Conservation (phyloP, 257 asterid genomes). For the Plantago major region DNA sequence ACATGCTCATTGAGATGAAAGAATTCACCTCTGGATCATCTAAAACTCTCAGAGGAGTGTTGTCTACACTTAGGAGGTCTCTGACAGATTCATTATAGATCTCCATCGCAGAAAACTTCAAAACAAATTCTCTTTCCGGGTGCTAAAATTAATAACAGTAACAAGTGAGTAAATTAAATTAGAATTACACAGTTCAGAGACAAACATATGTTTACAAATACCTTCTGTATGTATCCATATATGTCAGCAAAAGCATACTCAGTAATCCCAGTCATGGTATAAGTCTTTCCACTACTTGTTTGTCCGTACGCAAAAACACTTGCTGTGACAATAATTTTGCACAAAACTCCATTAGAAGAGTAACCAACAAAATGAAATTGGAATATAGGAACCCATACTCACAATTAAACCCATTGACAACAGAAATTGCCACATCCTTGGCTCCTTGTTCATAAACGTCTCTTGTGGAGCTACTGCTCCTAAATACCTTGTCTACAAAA, state of each 20-base stretch:
- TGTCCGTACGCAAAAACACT: constrained; percentile 96
- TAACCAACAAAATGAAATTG: background rate
- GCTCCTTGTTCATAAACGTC: constrained; percentile 91
- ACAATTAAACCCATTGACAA: constrained; percentile 79
- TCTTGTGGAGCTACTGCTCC: constrained; percentile 67
- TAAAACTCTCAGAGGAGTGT: constrained; percentile 70
- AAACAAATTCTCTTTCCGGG: constrained; percentile 56
- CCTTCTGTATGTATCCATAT: constrained; percentile 73
- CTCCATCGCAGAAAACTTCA: constrained; percentile 94
- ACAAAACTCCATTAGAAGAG: constrained; percentile 3
- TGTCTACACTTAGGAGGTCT: constrained; percentile 75
- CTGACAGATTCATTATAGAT: constrained; percentile 91
- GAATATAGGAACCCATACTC: constrained; percentile 24
- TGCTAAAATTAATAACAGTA: constrained; percentile 45
- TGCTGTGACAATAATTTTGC: constrained; percentile 35
- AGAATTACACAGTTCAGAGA: constrained; percentile 2
- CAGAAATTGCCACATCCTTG: constrained; percentile 83
- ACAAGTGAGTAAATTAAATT: constrained; percentile 3
- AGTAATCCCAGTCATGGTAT: constrained; percentile 87
- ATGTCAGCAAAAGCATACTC: constrained; percentile 86
- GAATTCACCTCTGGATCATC: constrained; percentile 90
- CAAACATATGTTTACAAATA: constrained; percentile 12
- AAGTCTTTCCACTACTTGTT: constrained; percentile 98
- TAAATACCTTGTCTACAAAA: constrained; percentile 69
- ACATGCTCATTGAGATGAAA: constrained; percentile 5